Evolutionary conservation across 139 green algal genomes (phyloP).

Genomic region (Chlamydomonas incerta): DNA sequence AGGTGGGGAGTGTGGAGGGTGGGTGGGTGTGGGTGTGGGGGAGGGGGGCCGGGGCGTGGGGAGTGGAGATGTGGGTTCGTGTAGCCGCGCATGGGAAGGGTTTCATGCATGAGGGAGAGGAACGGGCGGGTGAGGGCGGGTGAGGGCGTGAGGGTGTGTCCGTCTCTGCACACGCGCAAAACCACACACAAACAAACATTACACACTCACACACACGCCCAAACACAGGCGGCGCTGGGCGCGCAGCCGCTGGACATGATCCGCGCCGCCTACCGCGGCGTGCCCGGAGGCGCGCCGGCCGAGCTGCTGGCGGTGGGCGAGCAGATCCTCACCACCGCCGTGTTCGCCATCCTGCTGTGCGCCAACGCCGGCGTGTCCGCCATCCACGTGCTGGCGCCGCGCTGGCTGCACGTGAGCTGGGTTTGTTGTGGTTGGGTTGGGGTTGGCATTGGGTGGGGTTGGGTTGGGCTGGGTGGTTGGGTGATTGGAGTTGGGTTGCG

Average conservation of each 20-base stretch:
- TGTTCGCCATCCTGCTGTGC: conserved; percentile 85
- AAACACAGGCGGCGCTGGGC: conserved; percentile 73
- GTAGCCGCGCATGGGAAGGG: too few relatives aligned
- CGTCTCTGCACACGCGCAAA: too few relatives aligned
- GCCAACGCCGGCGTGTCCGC: conserved; percentile 63
- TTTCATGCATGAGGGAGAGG: too few relatives aligned
- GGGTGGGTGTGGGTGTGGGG: not conserved
- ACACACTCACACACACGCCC: not conserved
- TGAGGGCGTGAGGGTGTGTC: not conserved
- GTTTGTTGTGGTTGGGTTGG: too few relatives aligned
- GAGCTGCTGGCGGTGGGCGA: conserved; percentile 55
- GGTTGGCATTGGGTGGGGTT: too few relatives aligned
- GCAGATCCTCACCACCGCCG: conserved; percentile 69
- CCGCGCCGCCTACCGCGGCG: conserved; percentile 11
- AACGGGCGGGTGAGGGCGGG: not conserved
- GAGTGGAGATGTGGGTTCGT: not conserved
- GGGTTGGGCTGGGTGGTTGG: too few relatives aligned
- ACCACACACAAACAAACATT: too few relatives aligned
- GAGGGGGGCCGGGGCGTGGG: not conserved
- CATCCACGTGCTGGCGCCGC: conserved; percentile 25
- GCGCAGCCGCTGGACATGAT: conserved; percentile 64
- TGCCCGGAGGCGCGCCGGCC: not conserved
- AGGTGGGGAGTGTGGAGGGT: conserved; percentile 39
- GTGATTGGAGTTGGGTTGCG: too few relatives aligned
- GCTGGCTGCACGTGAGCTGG: not conserved